Evolutionary conservation across 345 rosid species (phyloP), one percentile per base, ranked within the genome.

Genomic region (Microcos paniculata): DNA sequence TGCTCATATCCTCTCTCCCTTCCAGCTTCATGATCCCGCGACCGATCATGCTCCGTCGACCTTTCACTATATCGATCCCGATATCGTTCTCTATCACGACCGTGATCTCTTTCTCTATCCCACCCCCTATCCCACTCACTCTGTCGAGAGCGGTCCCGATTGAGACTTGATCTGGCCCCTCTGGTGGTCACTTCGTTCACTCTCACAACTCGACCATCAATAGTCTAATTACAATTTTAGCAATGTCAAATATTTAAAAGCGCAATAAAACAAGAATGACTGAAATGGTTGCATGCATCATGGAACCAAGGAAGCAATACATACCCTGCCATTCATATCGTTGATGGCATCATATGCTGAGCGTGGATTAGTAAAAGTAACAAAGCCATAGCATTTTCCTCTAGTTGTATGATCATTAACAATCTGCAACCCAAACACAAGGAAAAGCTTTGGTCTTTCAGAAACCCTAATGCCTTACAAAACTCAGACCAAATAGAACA

Each of bases 241-340:
- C 19, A 82, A 56, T 15, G 73, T 79, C 76, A 80, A 63, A 8
- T 14, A 1, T 42, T 71, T 40, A 70, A 76, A 77, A 53, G 35
- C 5, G 35, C 5, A 70, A 33, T 43, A 82, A 83, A 52, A 13
- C 45, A 30, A 48, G 58, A 30, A 48, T 24, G 1, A 43, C 13
- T 4, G 9, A 4, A 79, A 74, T 14, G 6, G 42, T 58, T 69
- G 9, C 40, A 61, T 26, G 66, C 59, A 24, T 13, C 23, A 28
- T 28, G 35, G 18, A 10, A 62, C 14, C 48, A 48, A 71, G 19
- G 16, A 76, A 80, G 26, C 52, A 80, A 78, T 12, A 8, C 77
- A 73, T 91, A 95, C 99, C 94, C 90, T 85, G 73, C 96, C 99
- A 80, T 95, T 81, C 99, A 91, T 93, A 79, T 89, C 91, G 71